These are phyloP conservation scores for Magnaporthiopsis rhizophila DNA, from an alignment of 2,329 filamentous ascomycete genomes.

Conservation along the genomic window DNA sequence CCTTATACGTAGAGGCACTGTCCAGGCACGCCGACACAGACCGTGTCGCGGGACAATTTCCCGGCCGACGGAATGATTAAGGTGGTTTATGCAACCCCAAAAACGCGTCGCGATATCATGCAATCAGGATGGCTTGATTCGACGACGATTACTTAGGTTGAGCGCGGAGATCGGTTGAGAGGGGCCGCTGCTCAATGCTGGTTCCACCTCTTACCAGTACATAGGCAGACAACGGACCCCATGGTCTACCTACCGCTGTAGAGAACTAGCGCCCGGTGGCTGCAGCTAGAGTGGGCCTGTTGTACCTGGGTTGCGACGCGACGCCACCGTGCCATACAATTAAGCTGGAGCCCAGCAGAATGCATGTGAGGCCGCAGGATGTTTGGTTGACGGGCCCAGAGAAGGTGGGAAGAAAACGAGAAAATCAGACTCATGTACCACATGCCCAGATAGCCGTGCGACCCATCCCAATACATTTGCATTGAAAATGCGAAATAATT, in stretches of 20 bases:
- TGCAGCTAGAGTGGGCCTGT: neutral
- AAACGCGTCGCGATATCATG: neutral
- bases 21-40: neutral
- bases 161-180: neutral
- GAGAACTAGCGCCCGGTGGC: too few species aligned
- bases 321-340: too few species aligned
- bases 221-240: neutral
- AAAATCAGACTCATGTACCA: too few species aligned
- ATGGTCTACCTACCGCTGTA: neutral
- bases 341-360: neutral
- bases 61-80: neutral
- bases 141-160: neutral
- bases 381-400: neutral
- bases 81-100: neutral
- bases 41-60: neutral
- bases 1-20: neutral
- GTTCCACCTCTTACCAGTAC: neutral
- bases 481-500: too few species aligned
- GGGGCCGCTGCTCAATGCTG: too few species aligned
- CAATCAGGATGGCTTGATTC: neutral
- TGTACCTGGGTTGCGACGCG: neutral
- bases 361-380: neutral
- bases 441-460: too few species aligned
- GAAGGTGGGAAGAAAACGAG: neutral
- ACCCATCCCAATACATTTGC: too few species aligned